Evolutionary conservation across 768 basidiomycete species (phyloP), one percentile per base, ranked within the genome.

Genomic region (Suillus weaverae): DNA sequence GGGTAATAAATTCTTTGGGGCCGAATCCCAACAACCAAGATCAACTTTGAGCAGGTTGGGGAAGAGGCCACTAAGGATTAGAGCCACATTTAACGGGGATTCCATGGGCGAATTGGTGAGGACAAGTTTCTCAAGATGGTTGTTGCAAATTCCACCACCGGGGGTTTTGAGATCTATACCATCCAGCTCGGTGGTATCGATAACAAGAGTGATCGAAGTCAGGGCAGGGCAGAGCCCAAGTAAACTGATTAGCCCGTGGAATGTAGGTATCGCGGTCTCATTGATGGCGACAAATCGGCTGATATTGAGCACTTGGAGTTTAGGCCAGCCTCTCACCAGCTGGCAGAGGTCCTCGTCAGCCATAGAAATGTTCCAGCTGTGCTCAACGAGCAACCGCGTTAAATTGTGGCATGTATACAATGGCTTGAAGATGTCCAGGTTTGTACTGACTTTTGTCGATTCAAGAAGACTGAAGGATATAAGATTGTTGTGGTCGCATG

Each of bases 11-110:
- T 61, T 65, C 44, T 73, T n/a, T 1, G 72, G 72, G 11, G 64
- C 73, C 43, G 60, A 67, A 32, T 73, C 66, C 73, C 72, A 73
- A 3, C 67, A 68, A 41, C 64, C 66, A n/a, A 73, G 6, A 51
- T 73, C 68, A 14, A 73, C 70, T 0, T 56, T 56, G 22, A 54
- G 60, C 36, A 75, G 14, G 18, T 63, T 54, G 1, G 72, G 73
- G 41, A 62, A 73, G 55, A 75, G 66, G 7, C 0, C 2, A n/a
- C 38, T 64, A n/a, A 73, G 22, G 1, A 64, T 14, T 9, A 46
- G 39, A 1, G 73, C 68, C 32, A 75, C 66, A 2, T 53, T 6
- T 16, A 26, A 3, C 4, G 72, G 72, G 0, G 64, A 59, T 13
- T 18, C 10, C 18, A 73, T 63, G 0, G 68, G 70, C 0, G 73